Evolutionary conservation across 495 filamentous ascomycete genomes (phyloP), one percentile per base, ranked within the genome.

Genomic region (Trichocladium uniseriatum): DNA sequence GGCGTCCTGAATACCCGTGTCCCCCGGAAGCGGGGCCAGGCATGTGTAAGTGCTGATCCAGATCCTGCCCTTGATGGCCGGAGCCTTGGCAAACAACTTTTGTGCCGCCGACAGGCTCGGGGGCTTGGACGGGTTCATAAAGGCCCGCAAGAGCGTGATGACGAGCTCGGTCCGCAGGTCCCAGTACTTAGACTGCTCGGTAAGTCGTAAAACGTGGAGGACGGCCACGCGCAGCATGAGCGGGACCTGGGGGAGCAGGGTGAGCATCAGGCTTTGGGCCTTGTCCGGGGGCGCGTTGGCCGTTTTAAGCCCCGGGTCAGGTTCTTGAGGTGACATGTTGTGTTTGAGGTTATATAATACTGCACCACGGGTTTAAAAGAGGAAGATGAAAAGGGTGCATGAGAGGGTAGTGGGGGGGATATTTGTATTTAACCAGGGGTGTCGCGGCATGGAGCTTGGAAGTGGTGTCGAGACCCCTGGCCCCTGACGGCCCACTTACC

Each of bases 141-240:
- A 77, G 0, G 78, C 73, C 16, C 88, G 83, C 24, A 95, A 54
- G 16, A 92, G 61, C 16, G 79, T 76, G 47, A 92, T 71, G 0
- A 74, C 83, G 42, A 96, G 58, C 35, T 84, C 84, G 10, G 86
- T 91, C 31, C 81, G 77, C 11, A 96, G 66, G 59, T 94, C 85
- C 63, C 89, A 81, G 71, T 91, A 87, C 18, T 78, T 74, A 0
- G 83, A 76, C 2, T 75, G 79, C 18, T 80, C 72, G 0, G 87
- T 85, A 44, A 83, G 63, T 24, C 72, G 73, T 14, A 94, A 67
- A 3, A 79, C 61, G 64, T 94, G 86, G 29, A 76, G 69, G 13
- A 90, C n/a, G 18, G 82, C 67, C 3, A 81, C 81, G 56, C 81
- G 82, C 8, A 82, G 42, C 37, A 92, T 69, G 21, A 87, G 58